phyloP scores from a whole-genome alignment of 306 rosid species.

The Begonia peltatifolia region DNA sequence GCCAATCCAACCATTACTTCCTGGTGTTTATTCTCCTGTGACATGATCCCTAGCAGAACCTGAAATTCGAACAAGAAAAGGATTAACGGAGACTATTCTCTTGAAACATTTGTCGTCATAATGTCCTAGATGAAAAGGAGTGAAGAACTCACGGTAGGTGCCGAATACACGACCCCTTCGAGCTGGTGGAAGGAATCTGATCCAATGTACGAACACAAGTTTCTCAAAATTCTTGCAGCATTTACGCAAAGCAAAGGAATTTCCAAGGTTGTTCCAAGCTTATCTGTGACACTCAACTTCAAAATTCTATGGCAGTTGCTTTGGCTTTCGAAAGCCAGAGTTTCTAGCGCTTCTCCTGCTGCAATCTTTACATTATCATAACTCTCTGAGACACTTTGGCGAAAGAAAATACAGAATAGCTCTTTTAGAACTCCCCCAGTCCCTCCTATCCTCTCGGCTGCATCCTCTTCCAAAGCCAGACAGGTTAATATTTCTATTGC shows the following conservation, averaged over 20 bases:
- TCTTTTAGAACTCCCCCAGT: slow-evolving; percentile 81
- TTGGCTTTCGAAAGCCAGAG: slow-evolving; percentile 72
- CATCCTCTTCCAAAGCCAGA: slow-evolving; percentile 72
- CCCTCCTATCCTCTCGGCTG: slow-evolving; percentile 67
- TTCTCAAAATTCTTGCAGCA: slow-evolving; percentile 72
- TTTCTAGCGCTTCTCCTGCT: slow-evolving; percentile 86
- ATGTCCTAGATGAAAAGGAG: slow-evolving; percentile 1
- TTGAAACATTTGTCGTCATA: slow-evolving; percentile 7
- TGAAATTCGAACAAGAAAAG: slow-evolving; percentile 10
- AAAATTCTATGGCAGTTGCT: slow-evolving; percentile 52
- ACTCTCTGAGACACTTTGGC: slow-evolving; percentile 18
- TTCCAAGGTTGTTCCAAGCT: slow-evolving; percentile 42
- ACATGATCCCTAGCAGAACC: slow-evolving; percentile 56
- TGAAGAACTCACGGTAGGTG: slow-evolving; percentile 56
- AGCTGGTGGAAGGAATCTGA: slow-evolving; percentile 40
- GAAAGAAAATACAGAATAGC: slow-evolving; percentile 56
- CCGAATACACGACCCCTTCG: slow-evolving; percentile 39
- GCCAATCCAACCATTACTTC: slow-evolving; percentile 95
- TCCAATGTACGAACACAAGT: slow-evolving; percentile 58
- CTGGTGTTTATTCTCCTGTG: slow-evolving; percentile 57
- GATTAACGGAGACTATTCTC: slow-evolving; percentile 1
- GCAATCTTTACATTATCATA: slow-evolving; percentile 30
- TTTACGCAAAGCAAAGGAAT: slow-evolving; percentile 43
- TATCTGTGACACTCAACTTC: slow-evolving; percentile 32
- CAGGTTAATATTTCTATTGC: slow-evolving; percentile 48